These are phyloP conservation scores for Carex littledalei DNA, from an alignment of 176 grass and related monocot genomes.

Conservation along the genomic window DNA sequence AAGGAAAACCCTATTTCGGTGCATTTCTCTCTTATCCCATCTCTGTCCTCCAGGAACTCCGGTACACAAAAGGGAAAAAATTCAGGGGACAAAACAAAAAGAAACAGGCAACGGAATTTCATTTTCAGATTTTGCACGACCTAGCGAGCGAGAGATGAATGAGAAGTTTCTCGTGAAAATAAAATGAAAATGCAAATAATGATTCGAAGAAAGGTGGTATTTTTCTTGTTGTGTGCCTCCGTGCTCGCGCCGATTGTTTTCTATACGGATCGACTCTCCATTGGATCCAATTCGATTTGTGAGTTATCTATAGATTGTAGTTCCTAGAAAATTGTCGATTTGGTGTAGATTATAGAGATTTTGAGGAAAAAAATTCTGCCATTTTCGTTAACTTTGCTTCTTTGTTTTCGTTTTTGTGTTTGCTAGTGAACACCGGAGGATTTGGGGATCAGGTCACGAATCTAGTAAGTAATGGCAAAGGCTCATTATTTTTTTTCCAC, in stretches of 20 bases:
- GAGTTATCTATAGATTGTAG: not conserved
- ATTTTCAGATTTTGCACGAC: not conserved
- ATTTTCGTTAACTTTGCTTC: not conserved
- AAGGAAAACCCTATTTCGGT: slow-evolving; percentile 11
- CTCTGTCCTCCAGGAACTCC: not conserved
- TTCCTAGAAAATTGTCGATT: not conserved
- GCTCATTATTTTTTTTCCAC: not conserved
- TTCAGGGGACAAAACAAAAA: not conserved
- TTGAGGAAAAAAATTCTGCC: not conserved
- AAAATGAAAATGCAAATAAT: slow-evolving; percentile 5
- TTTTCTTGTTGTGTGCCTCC: slow-evolving; percentile 35
- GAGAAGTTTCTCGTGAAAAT: not conserved
- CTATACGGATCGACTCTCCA: slow-evolving; percentile 46
- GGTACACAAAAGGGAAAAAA: not conserved
- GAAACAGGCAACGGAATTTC: not conserved
- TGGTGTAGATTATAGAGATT: not conserved
- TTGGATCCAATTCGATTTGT: slow-evolving; percentile 27
- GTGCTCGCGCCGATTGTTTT: slow-evolving; percentile 42
- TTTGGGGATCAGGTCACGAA: slow-evolving; percentile 24
- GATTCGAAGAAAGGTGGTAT: slow-evolving; percentile 31
- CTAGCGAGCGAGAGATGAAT: not conserved
- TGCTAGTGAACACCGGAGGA: slow-evolving; percentile 31
- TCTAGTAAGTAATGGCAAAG: slow-evolving; percentile 19
- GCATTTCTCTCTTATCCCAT: slow-evolving; percentile 2
- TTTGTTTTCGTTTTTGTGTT: not conserved